Evolutionary conservation across 2,329 filamentous ascomycete species (phyloP).

Genomic region (Blumeria graminis): DNA sequence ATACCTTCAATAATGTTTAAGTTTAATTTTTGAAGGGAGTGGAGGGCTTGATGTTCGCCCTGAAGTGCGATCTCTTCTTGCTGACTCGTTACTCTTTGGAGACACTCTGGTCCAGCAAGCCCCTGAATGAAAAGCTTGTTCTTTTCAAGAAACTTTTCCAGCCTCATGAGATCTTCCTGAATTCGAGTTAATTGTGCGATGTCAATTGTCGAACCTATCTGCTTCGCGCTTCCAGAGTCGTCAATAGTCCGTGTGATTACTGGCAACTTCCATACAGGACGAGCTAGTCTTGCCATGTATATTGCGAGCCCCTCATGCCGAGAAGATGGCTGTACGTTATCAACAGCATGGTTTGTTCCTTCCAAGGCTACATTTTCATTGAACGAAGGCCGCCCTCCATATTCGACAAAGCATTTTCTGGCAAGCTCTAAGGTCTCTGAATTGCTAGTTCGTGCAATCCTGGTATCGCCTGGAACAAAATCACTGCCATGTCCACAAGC

Average conservation of each 20-base stretch:
- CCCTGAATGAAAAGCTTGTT: slow-evolving; percentile 88
- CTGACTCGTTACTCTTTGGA: slow-evolving; percentile 53
- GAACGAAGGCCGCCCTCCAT: slow-evolving; percentile 65
- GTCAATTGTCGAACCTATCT: slow-evolving; percentile 41
- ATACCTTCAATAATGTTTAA: slow-evolving; percentile 88
- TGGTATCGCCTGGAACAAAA: slow-evolving; percentile 40
- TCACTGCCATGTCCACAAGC: slow-evolving; percentile 85
- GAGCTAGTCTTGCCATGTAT: slow-evolving; percentile 70
- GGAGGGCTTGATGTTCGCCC: slow-evolving; percentile 79
- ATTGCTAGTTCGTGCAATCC: slow-evolving; percentile 49
- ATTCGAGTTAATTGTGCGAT: slow-evolving; percentile 46
- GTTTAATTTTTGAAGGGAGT: slow-evolving; percentile 65
- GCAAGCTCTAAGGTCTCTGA: slow-evolving; percentile 69
- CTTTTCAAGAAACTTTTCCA: slow-evolving; percentile 61
- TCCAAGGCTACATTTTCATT: slow-evolving; percentile 49
- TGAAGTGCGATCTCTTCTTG: slow-evolving; percentile 84
- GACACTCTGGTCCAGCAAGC: slow-evolving; percentile 66
- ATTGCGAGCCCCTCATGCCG: slow-evolving; percentile 71
- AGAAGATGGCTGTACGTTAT: slow-evolving; percentile 68
- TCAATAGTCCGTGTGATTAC: slow-evolving; percentile 34
- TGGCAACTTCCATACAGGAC: slow-evolving; percentile 63
- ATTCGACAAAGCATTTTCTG: slow-evolving; percentile 72
- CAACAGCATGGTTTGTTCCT: slow-evolving; percentile 39
- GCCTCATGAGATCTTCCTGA: slow-evolving; percentile 55
- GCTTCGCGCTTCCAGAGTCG: slow-evolving; percentile 23